These are phyloP conservation scores for Saccharum hybrid DNA, from an alignment of 202 grass and related monocot species.

Conservation along the genomic window DNA sequence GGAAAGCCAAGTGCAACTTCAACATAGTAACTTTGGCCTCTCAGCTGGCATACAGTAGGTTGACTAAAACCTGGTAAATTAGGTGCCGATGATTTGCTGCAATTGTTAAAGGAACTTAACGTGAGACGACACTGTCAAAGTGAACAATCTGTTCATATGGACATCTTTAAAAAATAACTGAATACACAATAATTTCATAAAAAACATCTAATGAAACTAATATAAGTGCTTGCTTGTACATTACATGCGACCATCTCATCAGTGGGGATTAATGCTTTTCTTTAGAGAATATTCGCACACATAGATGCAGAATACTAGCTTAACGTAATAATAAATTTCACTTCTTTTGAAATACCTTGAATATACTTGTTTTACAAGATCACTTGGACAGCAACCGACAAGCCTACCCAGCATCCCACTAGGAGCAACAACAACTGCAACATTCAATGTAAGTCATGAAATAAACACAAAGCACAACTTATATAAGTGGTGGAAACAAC, in stretches of 20 bases:
- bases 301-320: slow-evolving; percentile 23
- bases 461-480: slow-evolving; percentile 38
- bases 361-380: slow-evolving; percentile 97
- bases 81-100: slow-evolving; percentile 76
- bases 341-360: slow-evolving; percentile 63
- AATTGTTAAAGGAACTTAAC: slow-evolving; percentile 55
- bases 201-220: slow-evolving; percentile 18
- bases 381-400: slow-evolving; percentile 92
- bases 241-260: slow-evolving; percentile 24
- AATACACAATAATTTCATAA: neutral
- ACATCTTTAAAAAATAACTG: slow-evolving; percentile 18
- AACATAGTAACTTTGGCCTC: slow-evolving; percentile 96
- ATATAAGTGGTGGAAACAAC: slow-evolving; percentile 32
- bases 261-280: slow-evolving; percentile 16
- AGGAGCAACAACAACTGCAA: slow-evolving; percentile 96
- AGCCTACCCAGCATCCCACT: slow-evolving; percentile 98
- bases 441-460: slow-evolving; percentile 46
- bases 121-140: slow-evolving; percentile 39
- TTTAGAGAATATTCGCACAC: slow-evolving; percentile 14
- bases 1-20: slow-evolving; percentile 92
- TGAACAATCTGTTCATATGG: slow-evolving; percentile 26
- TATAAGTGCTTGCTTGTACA: neutral
- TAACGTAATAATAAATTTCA: slow-evolving; percentile 9
- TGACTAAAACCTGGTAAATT: slow-evolving; percentile 76
- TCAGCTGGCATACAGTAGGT: slow-evolving; percentile 71